Evolutionary conservation across 2,329 filamentous ascomycete species (phyloP).

Genomic region (Colletotrichum plurivorum): DNA sequence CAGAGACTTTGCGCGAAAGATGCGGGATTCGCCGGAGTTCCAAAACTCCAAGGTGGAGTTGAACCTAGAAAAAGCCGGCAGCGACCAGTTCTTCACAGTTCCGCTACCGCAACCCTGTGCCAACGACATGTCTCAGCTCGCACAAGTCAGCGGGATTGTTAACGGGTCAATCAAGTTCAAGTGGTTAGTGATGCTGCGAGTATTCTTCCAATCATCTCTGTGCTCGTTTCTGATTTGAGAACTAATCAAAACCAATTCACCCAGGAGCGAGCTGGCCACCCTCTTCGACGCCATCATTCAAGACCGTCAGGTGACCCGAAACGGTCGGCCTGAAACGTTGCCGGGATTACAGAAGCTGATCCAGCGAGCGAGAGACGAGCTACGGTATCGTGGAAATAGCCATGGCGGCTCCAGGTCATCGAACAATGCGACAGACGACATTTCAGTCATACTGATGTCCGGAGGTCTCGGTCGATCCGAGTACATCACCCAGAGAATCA

Average conservation of each 20-base stretch:
- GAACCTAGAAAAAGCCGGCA: conserved; percentile 4
- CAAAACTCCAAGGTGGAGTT: conserved; percentile 8
- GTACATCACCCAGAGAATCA: conserved; percentile 5
- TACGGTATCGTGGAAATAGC: conserved; percentile 6
- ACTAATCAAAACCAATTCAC: not conserved
- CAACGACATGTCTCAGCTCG: conserved; percentile 4
- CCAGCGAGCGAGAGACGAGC: conserved; percentile 6
- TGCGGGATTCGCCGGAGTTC: conserved; percentile 10
- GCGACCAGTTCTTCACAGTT: conserved; percentile 8
- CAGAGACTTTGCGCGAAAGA: not conserved
- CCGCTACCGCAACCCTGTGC: conserved; percentile 4
- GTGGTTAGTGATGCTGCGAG: not conserved
- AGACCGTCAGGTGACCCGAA: not conserved
- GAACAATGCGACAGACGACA: conserved; percentile 3
- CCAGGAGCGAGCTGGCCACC: conserved; percentile 1
- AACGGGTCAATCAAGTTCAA: not conserved
- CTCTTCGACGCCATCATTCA: conserved; percentile 9
- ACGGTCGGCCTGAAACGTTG: conserved; percentile 6
- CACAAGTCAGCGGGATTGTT: not conserved
- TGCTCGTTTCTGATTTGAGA: not conserved
- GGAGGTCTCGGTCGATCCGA: conserved; percentile 10
- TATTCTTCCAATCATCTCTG: not conserved
- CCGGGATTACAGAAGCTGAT: conserved; percentile 9
- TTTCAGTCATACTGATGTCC: conserved; percentile 14
- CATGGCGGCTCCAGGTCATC: conserved; percentile 4